Evolutionary conservation across 805 yeast species (phyloP).

Genomic region (Saturnispora mendoncae): DNA sequence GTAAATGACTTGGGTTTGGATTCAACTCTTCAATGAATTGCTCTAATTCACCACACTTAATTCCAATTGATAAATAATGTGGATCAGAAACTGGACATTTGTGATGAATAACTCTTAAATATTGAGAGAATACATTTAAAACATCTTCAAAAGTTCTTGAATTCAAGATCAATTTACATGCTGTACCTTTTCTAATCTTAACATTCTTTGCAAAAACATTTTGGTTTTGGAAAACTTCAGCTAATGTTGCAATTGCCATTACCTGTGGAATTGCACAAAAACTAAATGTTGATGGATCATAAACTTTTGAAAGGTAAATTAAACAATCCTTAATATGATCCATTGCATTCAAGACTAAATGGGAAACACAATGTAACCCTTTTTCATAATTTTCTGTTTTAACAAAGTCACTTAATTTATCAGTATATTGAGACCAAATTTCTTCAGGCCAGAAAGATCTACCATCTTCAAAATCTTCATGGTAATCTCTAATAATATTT

Average conservation of each 20-base stretch:
- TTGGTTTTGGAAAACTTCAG: conserved; percentile 75
- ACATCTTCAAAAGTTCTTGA: conserved; percentile 71
- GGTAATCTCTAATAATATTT: conserved; percentile 89
- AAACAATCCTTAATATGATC: conserved; percentile 70
- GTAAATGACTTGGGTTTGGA: conserved; percentile 47
- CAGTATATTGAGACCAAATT: conserved; percentile 80
- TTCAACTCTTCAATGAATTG: conserved; percentile 75
- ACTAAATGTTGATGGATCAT: conserved; percentile 75
- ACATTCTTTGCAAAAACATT: conserved; percentile 60
- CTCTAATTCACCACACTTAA: conserved; percentile 80
- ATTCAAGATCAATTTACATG: conserved; percentile 65
- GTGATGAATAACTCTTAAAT: conserved; percentile 67
- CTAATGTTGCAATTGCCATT: conserved; percentile 95
- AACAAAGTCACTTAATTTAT: conserved; percentile 49
- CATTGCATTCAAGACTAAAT: conserved; percentile 71
- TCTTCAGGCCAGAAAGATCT: conserved; percentile 96
- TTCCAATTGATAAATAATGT: conserved; percentile 73
- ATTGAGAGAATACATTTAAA: conserved; percentile 65
- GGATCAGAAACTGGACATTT: conserved; percentile 77
- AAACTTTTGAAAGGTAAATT: conserved; percentile 62
- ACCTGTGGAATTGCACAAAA: conserved; percentile 98
- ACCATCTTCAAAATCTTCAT: conserved; percentile 85
- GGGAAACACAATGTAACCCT: conserved; percentile 72
- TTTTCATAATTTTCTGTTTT: conserved; percentile 37
- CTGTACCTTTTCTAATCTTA: conserved; percentile 85